Conservation (phyloP, 202 grass and related monocot genomes). For the Cymbopogon flexuosus region DNA sequence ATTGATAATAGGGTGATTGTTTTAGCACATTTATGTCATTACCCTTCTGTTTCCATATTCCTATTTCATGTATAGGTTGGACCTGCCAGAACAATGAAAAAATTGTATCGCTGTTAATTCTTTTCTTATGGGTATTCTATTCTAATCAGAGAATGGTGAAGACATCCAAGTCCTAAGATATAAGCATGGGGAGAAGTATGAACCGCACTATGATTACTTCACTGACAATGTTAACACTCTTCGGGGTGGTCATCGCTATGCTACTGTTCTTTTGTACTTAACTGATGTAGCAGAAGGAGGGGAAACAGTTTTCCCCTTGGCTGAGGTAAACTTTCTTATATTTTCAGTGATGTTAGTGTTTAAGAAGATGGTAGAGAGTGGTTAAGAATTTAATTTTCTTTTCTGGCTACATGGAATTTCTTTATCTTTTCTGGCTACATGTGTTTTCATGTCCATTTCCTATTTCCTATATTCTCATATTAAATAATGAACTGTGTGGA, state of each 20-base stretch:
- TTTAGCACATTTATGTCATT: not conserved
- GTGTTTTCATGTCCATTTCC: not conserved
- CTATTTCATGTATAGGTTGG: not conserved
- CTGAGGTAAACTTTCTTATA: constrained; percentile 47
- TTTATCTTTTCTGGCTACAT: no score
- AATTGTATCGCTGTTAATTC: not conserved
- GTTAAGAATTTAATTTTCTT: not conserved
- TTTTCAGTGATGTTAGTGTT: not conserved
- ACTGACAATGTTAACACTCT: constrained; percentile 68
- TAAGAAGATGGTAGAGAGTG: constrained; percentile 22
- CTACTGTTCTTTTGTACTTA: constrained; percentile 89
- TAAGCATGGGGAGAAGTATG: constrained; percentile 76
- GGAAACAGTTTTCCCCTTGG: constrained; percentile 87
- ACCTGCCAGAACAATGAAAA: not conserved
- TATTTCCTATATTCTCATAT: not conserved
- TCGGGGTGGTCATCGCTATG: constrained; percentile 73
- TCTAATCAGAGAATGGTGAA: constrained; percentile 81
- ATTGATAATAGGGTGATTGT: not conserved
- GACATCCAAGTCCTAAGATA: constrained; percentile 88
- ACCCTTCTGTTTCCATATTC: constrained; percentile 11
- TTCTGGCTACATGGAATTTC: not conserved
- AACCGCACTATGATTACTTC: constrained; percentile 82
- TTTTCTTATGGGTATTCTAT: constrained; percentile 26
- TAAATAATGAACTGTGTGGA: not conserved
- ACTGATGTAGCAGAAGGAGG: constrained; percentile 74